Evolutionary conservation across 192 early-diverging fungal species (phyloP), one percentile per base, ranked within the genome.

Genomic region (Thoreauomyces humboldtii): DNA sequence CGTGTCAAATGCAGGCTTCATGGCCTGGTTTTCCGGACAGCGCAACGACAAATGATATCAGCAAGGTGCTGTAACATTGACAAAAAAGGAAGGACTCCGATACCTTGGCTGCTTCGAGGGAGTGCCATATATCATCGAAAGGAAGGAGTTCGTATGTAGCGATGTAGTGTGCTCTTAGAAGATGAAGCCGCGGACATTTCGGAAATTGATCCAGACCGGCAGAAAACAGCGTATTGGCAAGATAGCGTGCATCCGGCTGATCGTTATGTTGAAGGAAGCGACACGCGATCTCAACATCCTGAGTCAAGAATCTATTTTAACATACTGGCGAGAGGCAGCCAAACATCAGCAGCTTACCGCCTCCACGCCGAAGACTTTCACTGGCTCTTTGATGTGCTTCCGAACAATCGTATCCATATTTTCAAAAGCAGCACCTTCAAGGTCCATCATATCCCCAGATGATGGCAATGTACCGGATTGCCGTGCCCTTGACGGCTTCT

Each of bases 251-350:
- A 22, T 59, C 42, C 14, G 57, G 9, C 9, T 46, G 22, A 24
- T 4, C 21, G 29, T 58, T 67, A 2, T 67, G 32, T 59, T 67
- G 65, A 19, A 67, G 24, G 50, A 59, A 67, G 7, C 65, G 55
- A 31, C 65, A 67, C 2, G 65, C 54, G 27, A 67, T 9, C 29
- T 67, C 65, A 7, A 67, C 65, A 50, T 67, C 55, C 54, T 59
- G 34, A n/a, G 28, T 37, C 29, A 0, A 24, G 19, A 31, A 41
- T 41, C 38, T 12, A n/a, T n/a, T n/a, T 41, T n/a, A n/a, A n/a
- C n/a, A n/a, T n/a, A n/a, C n/a, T n/a, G 38, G 38, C 38, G n/a
- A 41, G 38, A 41, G 38, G 38, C 38, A n/a, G 38, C n/a, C n/a
- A 41, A 41, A 9, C 44, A 14, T 41, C 9, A 12, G 38, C 38